Evolutionary conservation across 306 rosid genomes (phyloP), one percentile per base, ranked within the genome.

Genomic region (Lithocarpus polystachyus): DNA sequence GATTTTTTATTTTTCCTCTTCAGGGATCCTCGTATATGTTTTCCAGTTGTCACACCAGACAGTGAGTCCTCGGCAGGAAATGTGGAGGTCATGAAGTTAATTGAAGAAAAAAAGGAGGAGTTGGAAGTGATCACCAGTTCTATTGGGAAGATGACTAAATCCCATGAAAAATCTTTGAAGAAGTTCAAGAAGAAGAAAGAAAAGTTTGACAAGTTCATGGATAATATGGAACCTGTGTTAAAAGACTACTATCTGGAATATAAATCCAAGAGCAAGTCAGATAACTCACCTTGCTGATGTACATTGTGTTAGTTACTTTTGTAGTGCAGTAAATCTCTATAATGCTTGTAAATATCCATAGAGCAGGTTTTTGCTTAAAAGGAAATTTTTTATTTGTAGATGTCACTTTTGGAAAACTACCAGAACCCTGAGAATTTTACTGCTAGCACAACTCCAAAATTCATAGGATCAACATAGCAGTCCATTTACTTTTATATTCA

Each of bases 11-110:
- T 48, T 68, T n/a, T 53, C 64, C 73, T 85, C 9, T 29, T 29
- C 56, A 89, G 93, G 86, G 56, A 86, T 10, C 89, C 89, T 54
- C 35, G 2, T 12, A 61, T 89, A 56, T 79, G 77, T 75, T 91
- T 91, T 75, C 90, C 87, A 52, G 74, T 81, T 23, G 68, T 40
- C 1, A 6, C 10, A 7, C 15, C 56, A 70, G 57, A 70, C 52
- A 77, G 76, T 51, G 45, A n/a, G 48, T 11, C 19, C 31, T 56
- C 79, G 6, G 29, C n/a, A 17, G 62, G 72, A 15, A 53, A 28
- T 43, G 43, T 23, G 52, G 83, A 57, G 76, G 72, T 56, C 12
- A 19, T 6, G 73, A 31, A 68, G 55, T 56, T 35, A 65, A 76
- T 86, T 17, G 72, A 73, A 77, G 79, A 29, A 5, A 40, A 37